phyloP scores from a whole-genome alignment of 306 rosid species.

The Cicer arietinum region DNA sequence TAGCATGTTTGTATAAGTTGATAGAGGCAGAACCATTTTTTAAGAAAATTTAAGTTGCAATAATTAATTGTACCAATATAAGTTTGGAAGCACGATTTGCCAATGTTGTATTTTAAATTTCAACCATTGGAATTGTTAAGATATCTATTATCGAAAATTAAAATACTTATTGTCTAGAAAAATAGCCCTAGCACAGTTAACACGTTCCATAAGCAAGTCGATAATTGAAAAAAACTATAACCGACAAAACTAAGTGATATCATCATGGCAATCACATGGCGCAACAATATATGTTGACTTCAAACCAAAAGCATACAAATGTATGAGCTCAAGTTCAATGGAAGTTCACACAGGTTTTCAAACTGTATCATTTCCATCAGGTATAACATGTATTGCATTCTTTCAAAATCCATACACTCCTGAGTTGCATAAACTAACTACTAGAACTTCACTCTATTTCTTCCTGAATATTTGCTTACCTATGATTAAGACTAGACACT shows the following conservation, averaged over 20 bases:
- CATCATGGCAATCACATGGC: background rate
- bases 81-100: too few species aligned
- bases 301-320: conserved; percentile 16
- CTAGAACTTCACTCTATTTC: conserved; percentile 9
- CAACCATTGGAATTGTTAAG: too few species aligned
- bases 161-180: background rate
- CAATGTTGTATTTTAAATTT: too few species aligned
- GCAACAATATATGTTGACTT: background rate
- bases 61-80: too few species aligned
- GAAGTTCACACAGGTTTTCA: conserved; percentile 10
- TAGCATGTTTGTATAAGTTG: too few species aligned
- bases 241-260: background rate
- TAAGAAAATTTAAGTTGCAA: too few species aligned
- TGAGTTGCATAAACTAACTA: conserved; percentile 20
- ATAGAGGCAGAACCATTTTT: too few species aligned
- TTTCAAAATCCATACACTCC: conserved; percentile 6
- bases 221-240: background rate
- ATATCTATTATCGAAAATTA: too few species aligned
- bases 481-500: conserved; percentile 18
- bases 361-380: background rate
- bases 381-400: conserved; percentile 11
- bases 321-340: conserved; percentile 29
- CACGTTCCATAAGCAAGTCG: background rate
- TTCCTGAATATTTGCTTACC: conserved; percentile 45
- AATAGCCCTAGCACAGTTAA: conserved; percentile 1